Evolutionary conservation across 768 basidiomycete genomes (phyloP), one percentile per base, ranked within the genome.

Genomic region (Serendipita sp.): DNA sequence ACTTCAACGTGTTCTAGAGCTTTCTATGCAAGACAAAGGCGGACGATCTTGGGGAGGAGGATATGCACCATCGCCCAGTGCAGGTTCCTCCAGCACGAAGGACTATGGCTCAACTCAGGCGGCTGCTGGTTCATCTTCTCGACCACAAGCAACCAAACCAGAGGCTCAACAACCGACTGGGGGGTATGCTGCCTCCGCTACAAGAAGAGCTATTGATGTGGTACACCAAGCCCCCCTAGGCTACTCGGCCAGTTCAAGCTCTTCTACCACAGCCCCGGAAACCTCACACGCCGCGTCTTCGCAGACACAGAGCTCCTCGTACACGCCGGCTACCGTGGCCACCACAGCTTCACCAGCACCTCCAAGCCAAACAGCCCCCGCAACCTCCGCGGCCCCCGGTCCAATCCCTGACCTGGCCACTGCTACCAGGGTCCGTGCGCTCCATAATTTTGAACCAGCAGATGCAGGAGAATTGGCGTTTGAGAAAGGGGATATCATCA

Each of bases 11-110:
- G 95, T 86, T 0, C 78, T 98, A 32, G 93, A 95, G 71, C 85
- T 96, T 76, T 91, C 88, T n/a, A 86, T 92, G 76, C 84, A 86
- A 64, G 93, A 97, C 72, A 88, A 86, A 68, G 93, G 93, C 10
- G 93, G 92, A 0, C 80, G 90, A 56, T 69, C 71, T 3, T 77
- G 79, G 38, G 85, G 85, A 80, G 67, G 76, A 0, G 72, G 75
- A 5, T 81, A 81, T 68, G 71, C 78, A 0, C 74, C 73, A 30
- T 60, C 72, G 71, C 77, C 69, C 62, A 75, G 75, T 63, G 75
- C 76, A 4, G 73, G 76, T 48, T 75, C 72, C 7, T 75, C 78
- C 10, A 66, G 68, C 8, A 67, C 71, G 3, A n/a, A 60, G 16
- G 16, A 24, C 16, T 41, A 41, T 41, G 16, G 48, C 3, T 46